Evolutionary conservation across 768 basidiomycete species (phyloP), one percentile per base, ranked within the genome.

Genomic region (Lactifluus volemus): DNA sequence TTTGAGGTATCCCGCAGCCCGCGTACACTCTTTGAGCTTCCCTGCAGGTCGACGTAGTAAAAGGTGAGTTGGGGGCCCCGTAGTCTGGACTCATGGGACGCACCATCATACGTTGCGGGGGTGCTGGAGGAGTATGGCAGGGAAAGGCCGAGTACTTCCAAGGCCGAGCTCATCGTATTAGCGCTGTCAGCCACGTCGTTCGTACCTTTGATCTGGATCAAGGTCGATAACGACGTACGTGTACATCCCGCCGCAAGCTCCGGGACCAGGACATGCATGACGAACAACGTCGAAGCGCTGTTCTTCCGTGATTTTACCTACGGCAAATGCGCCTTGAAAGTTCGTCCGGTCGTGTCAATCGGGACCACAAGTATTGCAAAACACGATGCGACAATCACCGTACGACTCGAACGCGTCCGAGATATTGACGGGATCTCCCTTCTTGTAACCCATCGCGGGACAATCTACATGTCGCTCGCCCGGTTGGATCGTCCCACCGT

Each of bases 191-290:
- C 50, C 41, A 25, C 30, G 15, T 53, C 25, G 2, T n/a, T 4
- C 38, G 38, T 44, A 9, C n/a, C 36, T 51, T 50, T 25, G 17
- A 15, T 29, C 38, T 44, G n/a, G 49, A n/a, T 0, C 8, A 14
- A n/a, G 34, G 29, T 6, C 9, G 2, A n/a, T 30, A 30, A 25
- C 14, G 12, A 75, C 80, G 54, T 68, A 82, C 82, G 90, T 92
- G 70, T 84, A 92, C 90, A 92, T 92, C 14, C 89, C 90, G 32
- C 91, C 90, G 66, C 91, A 92, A 25, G 85, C 88, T 53, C 92
- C 92, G 15, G 89, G 75, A 10, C 89, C 88, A 15, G 92, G 90
- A 68, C 92, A 94, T 36, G 91, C 84, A 73, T 93, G 84, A 41
- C 85, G 83, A 42, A 94, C 84, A 50, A 93, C 89, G 65, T 95